phyloP scores from a whole-genome alignment of 352 stramenopile genomes.

The Globisporangium recalcitrans region DNA sequence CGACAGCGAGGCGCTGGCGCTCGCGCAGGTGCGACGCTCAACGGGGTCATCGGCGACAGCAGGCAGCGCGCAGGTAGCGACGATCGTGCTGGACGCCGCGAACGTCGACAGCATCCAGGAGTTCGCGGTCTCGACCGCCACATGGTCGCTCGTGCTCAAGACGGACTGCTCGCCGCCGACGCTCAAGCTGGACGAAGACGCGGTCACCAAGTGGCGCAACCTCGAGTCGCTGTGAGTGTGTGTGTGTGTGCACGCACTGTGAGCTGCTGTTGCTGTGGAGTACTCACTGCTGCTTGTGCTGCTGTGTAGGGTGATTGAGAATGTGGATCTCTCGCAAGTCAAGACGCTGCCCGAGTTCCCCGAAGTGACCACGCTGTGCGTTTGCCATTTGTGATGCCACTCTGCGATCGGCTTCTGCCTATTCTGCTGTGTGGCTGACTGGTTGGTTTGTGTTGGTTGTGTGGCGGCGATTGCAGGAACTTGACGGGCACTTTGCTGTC shows the following conservation, averaged over 20 bases:
- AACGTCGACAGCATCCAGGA: constrained; percentile 4
- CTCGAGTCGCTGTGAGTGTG: constrained; percentile 16
- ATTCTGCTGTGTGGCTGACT: background rate
- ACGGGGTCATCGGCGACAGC: background rate
- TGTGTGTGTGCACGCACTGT: background rate
- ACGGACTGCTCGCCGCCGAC: background rate
- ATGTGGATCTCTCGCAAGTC: constrained; percentile 17
- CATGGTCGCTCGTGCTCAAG: constrained; percentile 9
- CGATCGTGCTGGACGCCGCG: constrained; percentile 8
- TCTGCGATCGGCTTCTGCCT: background rate
- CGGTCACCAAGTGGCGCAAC: constrained; percentile 3
- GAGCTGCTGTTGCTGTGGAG: too few relatives aligned
- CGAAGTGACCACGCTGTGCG: background rate
- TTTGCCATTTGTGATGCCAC: background rate
- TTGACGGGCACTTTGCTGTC: constrained; percentile 10
- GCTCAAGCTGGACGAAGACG: constrained; percentile 6
- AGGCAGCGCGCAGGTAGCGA: background rate
- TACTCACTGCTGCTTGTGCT: background rate
- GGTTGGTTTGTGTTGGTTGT: background rate
- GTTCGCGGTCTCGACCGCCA: background rate
- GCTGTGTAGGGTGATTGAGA: constrained; percentile 8
- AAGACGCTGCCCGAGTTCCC: constrained; percentile 10
- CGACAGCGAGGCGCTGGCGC: constrained; percentile 9
- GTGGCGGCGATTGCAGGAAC: background rate
- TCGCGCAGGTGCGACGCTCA: background rate